These are phyloP conservation scores for Crithidia bombi DNA, from an alignment of 208 protist genomes.

Conservation along the genomic window DNA sequence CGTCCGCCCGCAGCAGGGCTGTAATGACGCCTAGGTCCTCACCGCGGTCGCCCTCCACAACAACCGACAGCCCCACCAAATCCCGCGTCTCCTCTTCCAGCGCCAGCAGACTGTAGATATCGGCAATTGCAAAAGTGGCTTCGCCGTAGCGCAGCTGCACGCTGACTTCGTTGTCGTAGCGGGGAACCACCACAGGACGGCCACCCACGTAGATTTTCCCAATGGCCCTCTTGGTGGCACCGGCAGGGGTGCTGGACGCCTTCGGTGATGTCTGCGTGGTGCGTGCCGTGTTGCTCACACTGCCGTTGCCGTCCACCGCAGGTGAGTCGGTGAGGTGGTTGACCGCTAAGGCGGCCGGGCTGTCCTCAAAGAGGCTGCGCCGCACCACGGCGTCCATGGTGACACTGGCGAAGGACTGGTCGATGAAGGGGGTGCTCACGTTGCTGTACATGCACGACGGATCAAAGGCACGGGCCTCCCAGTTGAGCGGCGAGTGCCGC, in stretches of 20 bases:
- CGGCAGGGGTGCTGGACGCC: background rate
- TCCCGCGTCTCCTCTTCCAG: conserved; percentile 43
- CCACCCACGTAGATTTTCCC: conserved; percentile 62
- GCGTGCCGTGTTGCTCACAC: background rate
- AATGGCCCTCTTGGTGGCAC: conserved; percentile 27
- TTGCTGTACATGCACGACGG: conserved; percentile 29
- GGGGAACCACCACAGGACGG: conserved; percentile 52
- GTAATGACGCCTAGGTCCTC: conserved; percentile 76
- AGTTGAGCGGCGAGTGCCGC: conserved; percentile 30
- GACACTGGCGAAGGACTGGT: conserved; percentile 22
- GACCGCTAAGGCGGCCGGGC: conserved; percentile 9
- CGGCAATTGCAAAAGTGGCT: conserved; percentile 48
- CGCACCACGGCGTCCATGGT: conserved; percentile 19
- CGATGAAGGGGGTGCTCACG: conserved; percentile 25
- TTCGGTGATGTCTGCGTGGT: background rate
- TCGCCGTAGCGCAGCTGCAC: conserved; percentile 59
- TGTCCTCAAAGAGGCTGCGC: conserved; percentile 25
- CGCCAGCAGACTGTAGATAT: conserved; percentile 56
- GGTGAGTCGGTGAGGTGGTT: background rate
- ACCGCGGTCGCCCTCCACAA: conserved; percentile 86
- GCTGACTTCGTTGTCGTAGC: conserved; percentile 58
- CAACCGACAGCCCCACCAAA: conserved; percentile 59
- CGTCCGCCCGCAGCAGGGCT: conserved; percentile 21
- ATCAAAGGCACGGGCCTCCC: conserved; percentile 33
- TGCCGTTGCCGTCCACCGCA: background rate